Percentiles rank a stretch among this genome's conserved stretches.
Evolutionary conservation across 73 alveolate species (phyloP).

Genomic region (Blepharisma japonicum): DNA sequence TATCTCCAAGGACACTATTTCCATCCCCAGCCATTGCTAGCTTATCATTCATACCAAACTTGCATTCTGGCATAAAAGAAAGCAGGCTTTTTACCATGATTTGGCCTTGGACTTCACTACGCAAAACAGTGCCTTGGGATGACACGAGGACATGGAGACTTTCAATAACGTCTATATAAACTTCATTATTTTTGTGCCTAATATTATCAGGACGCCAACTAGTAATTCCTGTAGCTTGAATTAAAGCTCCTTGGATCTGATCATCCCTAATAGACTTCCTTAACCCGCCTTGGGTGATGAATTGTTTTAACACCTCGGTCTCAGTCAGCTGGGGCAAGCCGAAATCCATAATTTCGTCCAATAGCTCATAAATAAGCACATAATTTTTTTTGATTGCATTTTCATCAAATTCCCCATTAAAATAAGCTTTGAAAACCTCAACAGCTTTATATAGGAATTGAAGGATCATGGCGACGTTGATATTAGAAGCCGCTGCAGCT

Average conservation of each 20-base stretch:
- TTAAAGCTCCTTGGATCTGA: conserved; percentile 72
- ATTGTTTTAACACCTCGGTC: conserved; percentile 84
- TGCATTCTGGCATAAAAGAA: conserved; percentile 97
- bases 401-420: conserved; percentile 81
- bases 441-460: conserved; percentile 71
- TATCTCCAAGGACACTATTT: conserved; percentile 60
- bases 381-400: conserved; percentile 79
- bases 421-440: conserved; percentile 80
- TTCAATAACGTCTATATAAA: conserved; percentile 92
- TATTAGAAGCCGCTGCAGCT: conserved; percentile 81
- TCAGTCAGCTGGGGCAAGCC: conserved; percentile 87
- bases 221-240: conserved; percentile 90
- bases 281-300: conserved; percentile 77
- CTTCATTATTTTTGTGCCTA: conserved; percentile 87
- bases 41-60: conserved; percentile 97
- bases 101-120: conserved; percentile 89
- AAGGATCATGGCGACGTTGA: conserved; percentile 75
- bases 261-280: conserved; percentile 56
- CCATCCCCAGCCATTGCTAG: conserved; percentile 65
- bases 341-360: conserved; percentile 76
- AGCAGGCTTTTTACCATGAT: conserved; percentile 76
- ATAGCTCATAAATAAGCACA: conserved; percentile 88
- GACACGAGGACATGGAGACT: conserved; percentile 89
- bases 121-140: conserved; percentile 85
- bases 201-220: conserved; percentile 92